Evolutionary conservation across 495 filamentous ascomycete genomes (phyloP), one percentile per base, ranked within the genome.

Genomic region (Hypoxylon perforatum): DNA sequence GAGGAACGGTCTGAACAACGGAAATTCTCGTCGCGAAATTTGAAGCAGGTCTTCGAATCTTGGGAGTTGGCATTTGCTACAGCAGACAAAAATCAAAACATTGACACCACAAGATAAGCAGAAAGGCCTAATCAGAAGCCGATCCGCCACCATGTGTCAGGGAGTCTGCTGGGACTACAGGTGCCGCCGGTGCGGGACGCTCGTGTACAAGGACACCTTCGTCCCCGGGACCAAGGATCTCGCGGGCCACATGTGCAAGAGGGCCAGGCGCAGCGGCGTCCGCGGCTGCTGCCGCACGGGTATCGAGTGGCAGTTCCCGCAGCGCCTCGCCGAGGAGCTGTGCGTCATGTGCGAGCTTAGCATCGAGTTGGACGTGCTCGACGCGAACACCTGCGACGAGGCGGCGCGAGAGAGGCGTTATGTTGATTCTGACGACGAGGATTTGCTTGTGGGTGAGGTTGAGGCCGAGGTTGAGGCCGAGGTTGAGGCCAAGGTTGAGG

Each of bases 281-380:
- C 50, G 61, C 39, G 72, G 72, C 0, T n/a, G 42, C 14, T 75
- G 72, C 50, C 38, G 50, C 1, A 69, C 49, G 8, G 72, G 72
- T 0, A 38, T 75, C 30, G 61, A 57, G 23, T 66, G 39, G 39
- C 12, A 17, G 17, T 36, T 38, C 30, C 0, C 21, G 19, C 36
- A 53, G 6, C 52, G 48, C 21, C 0, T 25, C 2, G 17, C 47
- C 1, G 48, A 54, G 6, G 72, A 74, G 48, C 4, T 39, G 35
- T 74, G 72, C 23, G 8, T 65, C 1, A 42, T 58, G 19, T 75
- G 72, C 48, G 72, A 75, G 49, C 6, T 73, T 1, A 22, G 15
- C 10, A 28, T 10, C 7, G 63, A 61, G 42, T 28, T 59, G 6
- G 25, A 0, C 8, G 12, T 0, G 36, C 11, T 64, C 4, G 38